Base-by-base conservation (phyloP, 1,284 basidiomycete species). In the Sporisorium sorghi region DNA sequence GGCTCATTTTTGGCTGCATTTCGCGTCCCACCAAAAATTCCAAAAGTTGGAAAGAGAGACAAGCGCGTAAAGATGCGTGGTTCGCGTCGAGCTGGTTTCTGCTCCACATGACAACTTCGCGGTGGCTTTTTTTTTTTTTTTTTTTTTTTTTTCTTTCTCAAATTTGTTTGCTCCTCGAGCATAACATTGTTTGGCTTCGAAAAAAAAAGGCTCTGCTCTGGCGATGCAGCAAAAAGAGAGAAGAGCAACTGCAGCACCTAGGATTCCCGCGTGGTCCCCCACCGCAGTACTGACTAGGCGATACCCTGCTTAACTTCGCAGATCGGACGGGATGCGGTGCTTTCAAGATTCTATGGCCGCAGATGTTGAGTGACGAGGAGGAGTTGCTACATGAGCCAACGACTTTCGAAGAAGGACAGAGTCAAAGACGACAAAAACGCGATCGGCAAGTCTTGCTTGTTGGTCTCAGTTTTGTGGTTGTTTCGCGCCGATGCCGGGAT, bases 221-320 rank as follows among this genome's bases (percentile, higher is more conserved):
- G n/a, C n/a, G n/a, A n/a, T n/a, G n/a, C n/a, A n/a, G n/a, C n/a
- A n/a, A n/a, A n/a, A n/a, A n/a, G n/a, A n/a, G n/a, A n/a, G n/a
- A n/a, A n/a, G n/a, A n/a, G n/a, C n/a, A n/a, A 89, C 89, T 89
- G 90, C 89, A 88, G 89, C 89, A 90, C 89, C 89, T 87, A 90
- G 89, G 90, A 90, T 90, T 90, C 89, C 89, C 89, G 87, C 87
- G 89, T 90, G 90, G 90, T 90, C 90, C 90, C 90, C 90, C 89
- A 90, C 90, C 89, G 87, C 90, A 89, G 90, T 91, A 90, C 90
- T 91, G 89, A 90, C 90, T 90, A 86, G 88, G 89, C 89, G 88
- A 89, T 88, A 90, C 89, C 88, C 87, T 87, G 89, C 87, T 91
- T 91, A 89, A 90, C 89, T 90, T 88, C 88, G 88, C 89, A 90